These are phyloP conservation scores for Pyricularia sp. DNA, from an alignment of 2,329 filamentous ascomycete species.

Conservation along the genomic window DNA sequence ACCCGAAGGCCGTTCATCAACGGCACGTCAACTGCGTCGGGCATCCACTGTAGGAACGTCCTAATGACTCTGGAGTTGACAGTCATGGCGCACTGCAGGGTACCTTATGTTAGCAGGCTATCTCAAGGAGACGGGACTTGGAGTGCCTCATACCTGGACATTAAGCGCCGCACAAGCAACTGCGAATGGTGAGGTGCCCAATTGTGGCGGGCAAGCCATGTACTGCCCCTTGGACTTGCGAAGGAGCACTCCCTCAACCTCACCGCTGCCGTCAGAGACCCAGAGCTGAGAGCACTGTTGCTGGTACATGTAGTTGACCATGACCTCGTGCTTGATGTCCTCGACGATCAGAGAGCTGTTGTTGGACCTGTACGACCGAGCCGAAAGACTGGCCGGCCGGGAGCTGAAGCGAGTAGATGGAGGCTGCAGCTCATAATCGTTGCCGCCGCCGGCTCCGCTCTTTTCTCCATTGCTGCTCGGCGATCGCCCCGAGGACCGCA, in stretches of 20 bases:
- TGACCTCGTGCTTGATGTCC: constrained; percentile 72
- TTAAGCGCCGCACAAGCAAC: constrained; percentile 60
- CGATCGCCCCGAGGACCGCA: not conserved
- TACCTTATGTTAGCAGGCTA: not conserved
- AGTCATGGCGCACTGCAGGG: constrained; percentile 61
- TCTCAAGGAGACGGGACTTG: not conserved
- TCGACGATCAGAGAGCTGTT: constrained; percentile 50
- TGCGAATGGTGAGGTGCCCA: constrained; percentile 55
- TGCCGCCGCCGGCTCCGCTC: constrained; percentile 18
- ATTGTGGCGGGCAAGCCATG: constrained; percentile 60
- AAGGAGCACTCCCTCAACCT: constrained; percentile 63
- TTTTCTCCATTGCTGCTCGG: constrained; percentile 18
- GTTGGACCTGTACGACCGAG: constrained; percentile 33
- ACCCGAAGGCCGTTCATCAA: constrained; percentile 68
- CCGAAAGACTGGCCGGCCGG: constrained; percentile 43
- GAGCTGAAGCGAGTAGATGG: constrained; percentile 38
- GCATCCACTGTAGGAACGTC: constrained; percentile 65
- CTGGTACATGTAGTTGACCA: constrained; percentile 76
- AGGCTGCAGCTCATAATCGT: constrained; percentile 39
- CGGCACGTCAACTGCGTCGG: constrained; percentile 65
- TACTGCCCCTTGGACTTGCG: constrained; percentile 60
- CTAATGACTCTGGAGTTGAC: constrained; percentile 73
- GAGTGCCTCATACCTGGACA: constrained; percentile 46
- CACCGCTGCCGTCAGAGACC: constrained; percentile 60
- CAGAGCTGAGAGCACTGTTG: constrained; percentile 68